Conservation (phyloP, 768 basidiomycete genomes). For the Termitomyces heimii region DNA sequence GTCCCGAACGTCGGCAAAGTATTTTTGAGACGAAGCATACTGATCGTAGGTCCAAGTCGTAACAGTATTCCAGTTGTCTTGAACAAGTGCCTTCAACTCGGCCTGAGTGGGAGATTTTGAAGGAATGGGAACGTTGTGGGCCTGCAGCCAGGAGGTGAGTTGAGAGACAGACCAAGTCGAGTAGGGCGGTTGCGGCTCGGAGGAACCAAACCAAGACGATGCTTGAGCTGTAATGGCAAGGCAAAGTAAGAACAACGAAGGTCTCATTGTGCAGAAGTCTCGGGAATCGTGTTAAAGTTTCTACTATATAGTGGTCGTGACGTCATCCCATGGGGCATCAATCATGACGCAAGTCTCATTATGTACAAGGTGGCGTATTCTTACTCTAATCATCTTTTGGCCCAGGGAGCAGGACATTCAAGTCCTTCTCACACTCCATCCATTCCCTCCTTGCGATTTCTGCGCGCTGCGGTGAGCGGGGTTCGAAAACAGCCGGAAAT, state of each 20-base stretch:
- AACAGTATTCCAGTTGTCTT: constrained; percentile 53
- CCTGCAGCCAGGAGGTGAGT: constrained; percentile 63
- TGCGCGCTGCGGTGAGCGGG: too few species aligned
- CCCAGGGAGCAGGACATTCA: not conserved
- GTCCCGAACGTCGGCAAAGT: constrained; percentile 54
- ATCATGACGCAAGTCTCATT: constrained; percentile 12
- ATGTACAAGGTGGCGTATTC: not conserved
- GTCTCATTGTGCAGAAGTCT: constrained; percentile 19
- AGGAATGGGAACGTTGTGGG: constrained; percentile 55
- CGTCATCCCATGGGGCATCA: constrained; percentile 15
- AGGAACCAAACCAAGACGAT: constrained; percentile 45
- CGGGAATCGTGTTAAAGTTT: not conserved
- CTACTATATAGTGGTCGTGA: constrained; percentile 10
- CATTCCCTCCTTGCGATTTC: too few species aligned
- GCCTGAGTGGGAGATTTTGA: constrained; percentile 33
- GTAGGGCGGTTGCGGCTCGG: constrained; percentile 28
- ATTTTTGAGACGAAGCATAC: constrained; percentile 55
- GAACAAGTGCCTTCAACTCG: constrained; percentile 42
- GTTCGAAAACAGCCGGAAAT: too few species aligned
- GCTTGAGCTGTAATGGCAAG: constrained; percentile 32
- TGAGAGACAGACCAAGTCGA: constrained; percentile 57
- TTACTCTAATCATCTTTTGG: not conserved
- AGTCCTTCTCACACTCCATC: too few species aligned
- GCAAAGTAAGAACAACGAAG: constrained; percentile 22
- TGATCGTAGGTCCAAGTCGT: constrained; percentile 59